Conservation (phyloP, 1,284 basidiomycete species). For the Ustilago lituana region DNA sequence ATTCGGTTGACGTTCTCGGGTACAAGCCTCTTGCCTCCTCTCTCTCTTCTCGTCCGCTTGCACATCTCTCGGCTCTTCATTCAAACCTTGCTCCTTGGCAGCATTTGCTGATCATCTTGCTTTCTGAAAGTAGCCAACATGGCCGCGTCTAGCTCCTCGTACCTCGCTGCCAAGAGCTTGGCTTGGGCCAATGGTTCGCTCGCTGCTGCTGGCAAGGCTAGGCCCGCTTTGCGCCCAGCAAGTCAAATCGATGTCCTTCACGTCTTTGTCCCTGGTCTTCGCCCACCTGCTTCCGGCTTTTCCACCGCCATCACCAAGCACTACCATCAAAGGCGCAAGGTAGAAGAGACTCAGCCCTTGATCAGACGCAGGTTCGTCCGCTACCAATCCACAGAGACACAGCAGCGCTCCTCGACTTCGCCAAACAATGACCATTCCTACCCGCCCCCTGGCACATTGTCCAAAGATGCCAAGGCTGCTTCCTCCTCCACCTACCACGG, state of each 20-base stretch:
- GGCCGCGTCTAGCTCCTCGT: constrained; percentile 32
- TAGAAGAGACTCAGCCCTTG: constrained; percentile 30
- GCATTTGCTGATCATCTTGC: no score
- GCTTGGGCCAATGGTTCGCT: constrained; percentile 45
- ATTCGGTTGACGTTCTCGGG: constrained; percentile 5
- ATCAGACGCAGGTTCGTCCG: constrained; percentile 23
- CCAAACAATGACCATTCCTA: constrained; percentile 13
- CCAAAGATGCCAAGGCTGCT: constrained; percentile 27
- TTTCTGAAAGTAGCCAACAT: constrained; percentile 11
- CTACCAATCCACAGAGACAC: constrained; percentile 42
- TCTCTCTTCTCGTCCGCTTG: no score
- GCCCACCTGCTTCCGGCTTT: constrained; percentile 11
- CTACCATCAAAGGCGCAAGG: constrained; percentile 38
- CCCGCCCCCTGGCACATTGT: constrained; percentile 21
- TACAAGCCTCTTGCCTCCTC: no score
- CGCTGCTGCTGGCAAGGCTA: constrained; percentile 30
- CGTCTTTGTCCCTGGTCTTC: constrained; percentile 47
- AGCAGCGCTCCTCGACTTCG: constrained; percentile 18
- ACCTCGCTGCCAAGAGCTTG: constrained; percentile 35
- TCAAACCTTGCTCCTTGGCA: neutral
- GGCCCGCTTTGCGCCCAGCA: constrained; percentile 22
- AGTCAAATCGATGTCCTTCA: constrained; percentile 47
- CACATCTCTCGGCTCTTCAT: neutral
- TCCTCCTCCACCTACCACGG: constrained; percentile 24
- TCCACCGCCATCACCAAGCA: constrained; percentile 46